Conservation (phyloP, 164 flowering plant genomes). For the Chloranthus sessilifolius region DNA sequence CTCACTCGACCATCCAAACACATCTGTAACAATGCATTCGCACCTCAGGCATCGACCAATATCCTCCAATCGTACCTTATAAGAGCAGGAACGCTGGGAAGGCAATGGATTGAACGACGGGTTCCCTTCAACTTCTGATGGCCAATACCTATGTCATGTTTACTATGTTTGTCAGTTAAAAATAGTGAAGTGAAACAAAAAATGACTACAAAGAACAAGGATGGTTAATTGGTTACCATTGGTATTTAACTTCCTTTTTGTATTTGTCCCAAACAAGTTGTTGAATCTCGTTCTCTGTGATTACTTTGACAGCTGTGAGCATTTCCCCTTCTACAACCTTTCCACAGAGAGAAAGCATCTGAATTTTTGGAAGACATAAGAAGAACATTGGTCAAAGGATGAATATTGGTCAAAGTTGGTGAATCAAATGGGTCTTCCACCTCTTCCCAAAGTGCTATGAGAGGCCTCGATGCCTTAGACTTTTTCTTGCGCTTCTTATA, state of each 20-base stretch:
- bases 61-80: slow-evolving; percentile 77
- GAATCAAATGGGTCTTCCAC: no score
- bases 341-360: slow-evolving; percentile 79
- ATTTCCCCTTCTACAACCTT: slow-evolving; percentile 86
- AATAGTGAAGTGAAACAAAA: neutral
- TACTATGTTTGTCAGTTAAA: neutral
- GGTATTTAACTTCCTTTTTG: slow-evolving; percentile 70
- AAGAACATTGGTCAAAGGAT: no score
- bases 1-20: slow-evolving; percentile 86
- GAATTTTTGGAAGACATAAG: slow-evolving; percentile 55
- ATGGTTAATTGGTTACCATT: slow-evolving; percentile 45
- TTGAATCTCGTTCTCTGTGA: slow-evolving; percentile 68
- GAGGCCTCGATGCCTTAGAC: no score
- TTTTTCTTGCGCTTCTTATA: no score
- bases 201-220: neutral
- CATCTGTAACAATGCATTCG: slow-evolving; percentile 89
- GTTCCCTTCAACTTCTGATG: slow-evolving; percentile 39
- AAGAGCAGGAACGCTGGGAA: slow-evolving; percentile 66
- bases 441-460: no score
- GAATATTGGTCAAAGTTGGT: no score
- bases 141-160: slow-evolving; percentile 56
- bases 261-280: slow-evolving; percentile 80
- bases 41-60: slow-evolving; percentile 76
- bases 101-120: slow-evolving; percentile 58
- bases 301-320: slow-evolving; percentile 84